Conservation (phyloP, 805 yeast genomes). For the Candida gorgasii region DNA sequence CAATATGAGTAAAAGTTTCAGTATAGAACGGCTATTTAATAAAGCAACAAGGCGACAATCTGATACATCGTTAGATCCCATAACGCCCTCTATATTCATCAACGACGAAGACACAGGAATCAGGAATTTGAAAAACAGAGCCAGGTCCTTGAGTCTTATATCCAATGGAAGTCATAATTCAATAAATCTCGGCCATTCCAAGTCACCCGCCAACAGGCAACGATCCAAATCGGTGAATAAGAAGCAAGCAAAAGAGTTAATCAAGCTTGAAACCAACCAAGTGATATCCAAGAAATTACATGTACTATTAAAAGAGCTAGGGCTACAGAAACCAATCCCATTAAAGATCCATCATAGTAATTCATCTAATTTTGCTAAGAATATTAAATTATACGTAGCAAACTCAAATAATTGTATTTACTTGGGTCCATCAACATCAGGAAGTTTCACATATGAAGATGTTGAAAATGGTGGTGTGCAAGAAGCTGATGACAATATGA, state of each 20-base stretch:
- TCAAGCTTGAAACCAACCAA: conserved; percentile 39
- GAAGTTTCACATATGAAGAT: conserved; percentile 44
- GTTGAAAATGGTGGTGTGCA: conserved; percentile 37
- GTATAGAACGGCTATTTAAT: conserved; percentile 15
- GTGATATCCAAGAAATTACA: conserved; percentile 36
- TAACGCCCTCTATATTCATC: conserved; percentile 6
- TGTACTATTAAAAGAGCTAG: conserved; percentile 33
- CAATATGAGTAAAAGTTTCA: conserved; percentile 7
- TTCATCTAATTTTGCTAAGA: conserved; percentile 27
- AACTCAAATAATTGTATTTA: conserved; percentile 42
- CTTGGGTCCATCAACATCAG: conserved; percentile 39
- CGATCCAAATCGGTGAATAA: conserved; percentile 21
- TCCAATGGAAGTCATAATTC: conserved; percentile 10
- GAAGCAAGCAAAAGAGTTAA: conserved; percentile 36
- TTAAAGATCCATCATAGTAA: conserved; percentile 29
- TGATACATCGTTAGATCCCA: conserved; percentile 15
- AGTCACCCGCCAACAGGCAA: conserved; percentile 6
- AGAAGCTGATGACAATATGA: neutral
- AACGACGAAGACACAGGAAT: conserved; percentile 6
- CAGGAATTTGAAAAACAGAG: conserved; percentile 10
- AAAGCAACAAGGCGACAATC: conserved; percentile 20
- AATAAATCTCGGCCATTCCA: conserved; percentile 7
- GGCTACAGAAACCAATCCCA: conserved; percentile 41
- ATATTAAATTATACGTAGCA: conserved; percentile 34
- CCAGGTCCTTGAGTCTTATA: conserved; percentile 13